Conservation (phyloP, 805 yeast genomes). For the Saccharomyces mikatae region DNA sequence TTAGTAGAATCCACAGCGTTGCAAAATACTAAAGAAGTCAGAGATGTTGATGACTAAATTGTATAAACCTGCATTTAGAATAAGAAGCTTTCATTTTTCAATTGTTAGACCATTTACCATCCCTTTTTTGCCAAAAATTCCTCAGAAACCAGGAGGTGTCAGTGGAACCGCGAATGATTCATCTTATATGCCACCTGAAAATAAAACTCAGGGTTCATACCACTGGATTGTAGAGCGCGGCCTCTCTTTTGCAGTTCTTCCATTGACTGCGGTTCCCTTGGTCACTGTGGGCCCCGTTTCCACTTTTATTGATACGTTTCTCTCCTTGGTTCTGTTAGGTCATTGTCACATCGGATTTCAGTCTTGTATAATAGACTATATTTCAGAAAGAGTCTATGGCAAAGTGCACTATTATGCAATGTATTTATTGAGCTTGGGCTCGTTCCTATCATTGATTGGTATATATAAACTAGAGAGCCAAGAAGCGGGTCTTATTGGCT, state of each 20-base stretch:
- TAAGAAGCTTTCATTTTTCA: background rate
- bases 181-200: slow-evolving; percentile 54
- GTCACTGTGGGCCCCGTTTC: slow-evolving; percentile 59
- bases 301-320: slow-evolving; percentile 63
- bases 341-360: slow-evolving; percentile 85
- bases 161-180: slow-evolving; percentile 92
- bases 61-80: background rate
- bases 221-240: slow-evolving; percentile 88
- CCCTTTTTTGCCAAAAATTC: slow-evolving; percentile 48
- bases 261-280: slow-evolving; percentile 68
- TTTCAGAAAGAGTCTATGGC: slow-evolving; percentile 82
- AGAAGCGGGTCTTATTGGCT: slow-evolving; percentile 67
- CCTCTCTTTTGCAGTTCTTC: slow-evolving; percentile 65
- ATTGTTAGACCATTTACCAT: slow-evolving; percentile 26
- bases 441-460: slow-evolving; percentile 66
- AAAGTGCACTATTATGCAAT: slow-evolving; percentile 61
- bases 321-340: slow-evolving; percentile 56
- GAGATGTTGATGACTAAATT: background rate
- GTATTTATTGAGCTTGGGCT: slow-evolving; percentile 62
- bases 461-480: slow-evolving; percentile 74
- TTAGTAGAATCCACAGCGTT: background rate
- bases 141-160: slow-evolving; percentile 84
- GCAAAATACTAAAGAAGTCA: background rate
- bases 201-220: slow-evolving; percentile 68
- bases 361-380: slow-evolving; percentile 87